Evolutionary conservation across 768 basidiomycete species (phyloP), one percentile per base, ranked within the genome.

Genomic region (Tylopilus sp.): DNA sequence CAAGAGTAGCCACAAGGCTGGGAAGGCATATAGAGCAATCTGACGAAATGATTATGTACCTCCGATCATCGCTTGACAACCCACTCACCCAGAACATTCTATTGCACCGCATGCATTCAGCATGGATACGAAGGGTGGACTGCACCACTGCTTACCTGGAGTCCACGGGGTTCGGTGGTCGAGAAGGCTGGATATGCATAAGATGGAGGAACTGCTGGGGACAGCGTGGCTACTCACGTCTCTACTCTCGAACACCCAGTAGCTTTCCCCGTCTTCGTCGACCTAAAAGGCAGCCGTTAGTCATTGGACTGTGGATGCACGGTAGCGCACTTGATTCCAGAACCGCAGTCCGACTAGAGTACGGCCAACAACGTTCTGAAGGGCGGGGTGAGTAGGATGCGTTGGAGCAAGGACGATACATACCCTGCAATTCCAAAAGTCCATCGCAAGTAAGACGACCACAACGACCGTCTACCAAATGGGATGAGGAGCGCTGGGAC

Each of bases 341-440:
- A 95, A 99, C 48, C 97, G 78, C 54, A 99, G 74, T 20, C 97
- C 97, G 11, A 98, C 97, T 15, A 99, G 75, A 21, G 88, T 93
- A 57, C 97, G 76, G 3, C 97, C 97, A 0, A 94, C 82, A 13
- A 99, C 93, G 62, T 99, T 99, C 88, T 94, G 60, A 43, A 22
- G 44, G 50, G 31, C 38, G 52, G 22, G 40, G 23, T 44, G 51
- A 20, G 49, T n/a, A 44, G 47, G 33, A 11, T 23, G n/a, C n/a
- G 31, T 22, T 2, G 6, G 7, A 44, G 13, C 10, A 12, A 43
- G 43, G 20, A 48, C 9, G 33, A 42, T 25, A 53, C 81, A 53
- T 63, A 93, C 91, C 67, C 94, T 76, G 58, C 91, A 93, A 61
- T 95, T 98, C 97, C 95, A 99, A 69, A 99, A 99, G 72, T 99